These are phyloP conservation scores for Epichloe sp. DNA, from an alignment of 2,329 filamentous ascomycete species.

Conservation along the genomic window DNA sequence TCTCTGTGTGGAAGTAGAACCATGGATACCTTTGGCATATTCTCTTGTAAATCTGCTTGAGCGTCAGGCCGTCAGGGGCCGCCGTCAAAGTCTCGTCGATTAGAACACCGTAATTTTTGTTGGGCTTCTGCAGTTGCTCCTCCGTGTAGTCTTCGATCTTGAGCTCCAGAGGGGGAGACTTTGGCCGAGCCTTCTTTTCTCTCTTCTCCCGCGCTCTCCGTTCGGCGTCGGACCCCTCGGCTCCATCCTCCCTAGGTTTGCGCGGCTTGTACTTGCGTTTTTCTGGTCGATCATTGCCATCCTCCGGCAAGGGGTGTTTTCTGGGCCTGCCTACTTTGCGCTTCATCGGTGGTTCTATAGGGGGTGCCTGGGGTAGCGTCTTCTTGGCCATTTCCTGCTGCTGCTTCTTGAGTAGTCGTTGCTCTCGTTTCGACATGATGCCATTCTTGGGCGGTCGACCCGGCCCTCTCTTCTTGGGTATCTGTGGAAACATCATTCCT, in stretches of 20 bases:
- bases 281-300: constrained; percentile 39
- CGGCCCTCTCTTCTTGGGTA: constrained; percentile 59
- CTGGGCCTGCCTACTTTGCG: constrained; percentile 52
- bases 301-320: constrained; percentile 48
- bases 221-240: constrained; percentile 43
- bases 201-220: constrained; percentile 44
- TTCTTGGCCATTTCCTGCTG: constrained; percentile 36
- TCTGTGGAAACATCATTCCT: constrained; percentile 25
- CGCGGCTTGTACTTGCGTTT: constrained; percentile 56
- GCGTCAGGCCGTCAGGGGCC: constrained; percentile 38
- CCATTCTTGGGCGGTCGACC: constrained; percentile 75
- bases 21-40: constrained; percentile 45
- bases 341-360: constrained; percentile 41
- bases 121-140: constrained; percentile 46
- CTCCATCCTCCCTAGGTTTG: constrained; percentile 42
- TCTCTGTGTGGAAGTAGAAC: constrained; percentile 47
- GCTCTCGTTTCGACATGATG: constrained; percentile 68
- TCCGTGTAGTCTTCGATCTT: constrained; percentile 41
- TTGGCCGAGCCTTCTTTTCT: constrained; percentile 44
- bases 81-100: constrained; percentile 47
- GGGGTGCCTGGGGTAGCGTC: constrained; percentile 33
- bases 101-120: constrained; percentile 48
- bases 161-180: constrained; percentile 48
- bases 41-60: constrained; percentile 51
- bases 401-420: constrained; percentile 48